These are phyloP conservation scores for Aspergillus luchuensis DNA, from an alignment of 2,329 filamentous ascomycete genomes.

Conservation along the genomic window DNA sequence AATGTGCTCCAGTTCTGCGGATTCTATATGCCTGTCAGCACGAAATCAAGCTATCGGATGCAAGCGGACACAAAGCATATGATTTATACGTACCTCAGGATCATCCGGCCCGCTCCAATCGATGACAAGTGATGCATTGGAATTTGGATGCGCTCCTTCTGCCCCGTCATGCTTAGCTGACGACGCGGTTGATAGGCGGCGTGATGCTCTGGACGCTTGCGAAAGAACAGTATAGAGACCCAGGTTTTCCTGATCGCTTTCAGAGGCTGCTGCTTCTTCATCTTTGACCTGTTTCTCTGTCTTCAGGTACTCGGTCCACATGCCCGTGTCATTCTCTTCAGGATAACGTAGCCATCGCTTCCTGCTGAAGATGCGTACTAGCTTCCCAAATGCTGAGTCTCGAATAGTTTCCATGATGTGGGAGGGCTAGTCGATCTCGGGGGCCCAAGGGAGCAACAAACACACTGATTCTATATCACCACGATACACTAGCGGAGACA, in stretches of 20 bases:
- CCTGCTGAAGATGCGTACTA: slow-evolving; percentile 20
- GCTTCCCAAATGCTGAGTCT: slow-evolving; percentile 27
- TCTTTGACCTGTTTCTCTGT: slow-evolving; percentile 12
- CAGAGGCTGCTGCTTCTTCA: slow-evolving; percentile 8
- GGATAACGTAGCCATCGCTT: slow-evolving; percentile 20
- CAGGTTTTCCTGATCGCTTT: slow-evolving; percentile 3
- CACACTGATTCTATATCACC: not conserved
- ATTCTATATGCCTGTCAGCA: slow-evolving; percentile 34
- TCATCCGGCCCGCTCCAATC: slow-evolving; percentile 22
- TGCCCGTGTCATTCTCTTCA: slow-evolving; percentile 18
- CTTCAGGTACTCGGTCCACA: slow-evolving; percentile 21
- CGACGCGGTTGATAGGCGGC: not conserved
- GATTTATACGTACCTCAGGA: slow-evolving; percentile 13
- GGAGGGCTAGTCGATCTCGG: not conserved
- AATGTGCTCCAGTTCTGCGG: slow-evolving; percentile 50
- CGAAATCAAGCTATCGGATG: not conserved
- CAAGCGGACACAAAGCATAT: not conserved
- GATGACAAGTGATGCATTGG: slow-evolving; percentile 15
- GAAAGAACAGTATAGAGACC: slow-evolving; percentile 24
- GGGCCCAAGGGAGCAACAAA: not conserved
- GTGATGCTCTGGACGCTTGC: slow-evolving; percentile 14
- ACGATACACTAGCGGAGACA: not conserved
- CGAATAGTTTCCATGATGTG: slow-evolving; percentile 18
- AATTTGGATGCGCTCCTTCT: not conserved
- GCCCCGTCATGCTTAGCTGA: slow-evolving; percentile 3